These are phyloP conservation scores for Orychophragmus violaceus DNA, from an alignment of 345 rosid species.

Conservation along the genomic window DNA sequence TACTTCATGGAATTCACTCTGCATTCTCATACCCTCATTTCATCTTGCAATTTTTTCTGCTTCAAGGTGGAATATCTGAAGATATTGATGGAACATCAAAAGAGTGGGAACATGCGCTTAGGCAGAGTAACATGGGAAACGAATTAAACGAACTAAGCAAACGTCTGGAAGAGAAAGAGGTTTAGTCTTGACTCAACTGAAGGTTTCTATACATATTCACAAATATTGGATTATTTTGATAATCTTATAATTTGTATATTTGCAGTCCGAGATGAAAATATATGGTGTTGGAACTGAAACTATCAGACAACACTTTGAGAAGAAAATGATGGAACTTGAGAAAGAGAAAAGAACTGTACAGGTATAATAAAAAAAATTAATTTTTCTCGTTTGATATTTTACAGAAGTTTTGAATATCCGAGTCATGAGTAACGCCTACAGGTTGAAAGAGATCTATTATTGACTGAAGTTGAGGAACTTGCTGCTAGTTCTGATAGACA, in stretches of 20 bases:
- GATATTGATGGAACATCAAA: slow-evolving; percentile 75
- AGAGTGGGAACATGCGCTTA: slow-evolving; percentile 83
- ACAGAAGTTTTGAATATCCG: neutral
- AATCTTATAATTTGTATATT: neutral
- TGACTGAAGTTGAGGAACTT: slow-evolving; percentile 53
- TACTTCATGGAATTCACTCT: neutral
- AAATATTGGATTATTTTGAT: neutral
- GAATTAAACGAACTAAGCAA: slow-evolving; percentile 78
- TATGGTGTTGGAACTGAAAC: slow-evolving; percentile 48
- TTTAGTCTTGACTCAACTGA: slow-evolving; percentile 6
- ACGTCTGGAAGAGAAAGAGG: slow-evolving; percentile 98
- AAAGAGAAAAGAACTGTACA: slow-evolving; percentile 59
- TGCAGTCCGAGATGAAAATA: slow-evolving; percentile 66
- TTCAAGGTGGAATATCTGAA: slow-evolving; percentile 44
- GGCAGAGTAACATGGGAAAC: slow-evolving; percentile 68
- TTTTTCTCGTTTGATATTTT: slow-evolving; percentile 2
- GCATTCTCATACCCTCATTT: no score
- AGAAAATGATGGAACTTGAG: slow-evolving; percentile 71
- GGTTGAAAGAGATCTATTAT: slow-evolving; percentile 59
- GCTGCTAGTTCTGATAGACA: slow-evolving; percentile 57
- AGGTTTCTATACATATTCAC: neutral
- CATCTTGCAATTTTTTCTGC: neutral
- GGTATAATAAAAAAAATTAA: slow-evolving; percentile 24
- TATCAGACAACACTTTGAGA: no score
- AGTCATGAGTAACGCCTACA: slow-evolving; percentile 24